Base-by-base conservation (phyloP, 345 rosid species). In the Eucalyptus curtisii region DNA sequence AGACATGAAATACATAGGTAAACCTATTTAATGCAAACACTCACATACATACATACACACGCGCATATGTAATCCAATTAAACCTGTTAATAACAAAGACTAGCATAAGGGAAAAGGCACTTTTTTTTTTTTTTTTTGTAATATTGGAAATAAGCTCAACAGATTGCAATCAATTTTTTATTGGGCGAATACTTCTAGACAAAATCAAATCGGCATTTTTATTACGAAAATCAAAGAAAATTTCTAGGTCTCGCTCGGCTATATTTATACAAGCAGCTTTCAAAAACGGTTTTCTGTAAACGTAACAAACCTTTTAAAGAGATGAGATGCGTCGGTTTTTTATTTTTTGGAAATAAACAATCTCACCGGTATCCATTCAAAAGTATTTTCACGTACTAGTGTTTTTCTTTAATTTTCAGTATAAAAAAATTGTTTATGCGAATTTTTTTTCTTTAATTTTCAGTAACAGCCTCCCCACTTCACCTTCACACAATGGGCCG, bases 161-260 rank as follows among this genome's bases (percentile, higher is more conserved):
- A 59, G 4, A 59, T 59, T 5, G 30, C 13, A 3, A 25, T 59
- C 15, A 59, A 55, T 9, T 55, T 55, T 53, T 16, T 55, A 2
- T 55, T 55, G 81, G 4, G 57, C 10, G 20, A 52, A 52, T 52
- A 52, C 25, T 52, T 8, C 25, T 2, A 5, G 4, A 20, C 20
- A 40, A 37, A 76, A 37, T 19, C 3, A 76, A 76, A 19, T 76
- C 13, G 1, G 27, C 47, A 76, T 20, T 76, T 76, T 20, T 7
- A 3, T 37, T 37, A 37, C 8, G 4, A 19, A 20, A 76, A 10
- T 40, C 1, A 4, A 19, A 68, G 16, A 31, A 4, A 13, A 64
- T 6, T 37, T 71, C 0, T 19, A 71, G 2, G 47, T 20, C 3
- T 20, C 1, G 7, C 15, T 20, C 1, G 4, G 27, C 27, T 37